Evolutionary conservation across 495 filamentous ascomycete species (phyloP).

Genomic region (Collariella sp.): DNA sequence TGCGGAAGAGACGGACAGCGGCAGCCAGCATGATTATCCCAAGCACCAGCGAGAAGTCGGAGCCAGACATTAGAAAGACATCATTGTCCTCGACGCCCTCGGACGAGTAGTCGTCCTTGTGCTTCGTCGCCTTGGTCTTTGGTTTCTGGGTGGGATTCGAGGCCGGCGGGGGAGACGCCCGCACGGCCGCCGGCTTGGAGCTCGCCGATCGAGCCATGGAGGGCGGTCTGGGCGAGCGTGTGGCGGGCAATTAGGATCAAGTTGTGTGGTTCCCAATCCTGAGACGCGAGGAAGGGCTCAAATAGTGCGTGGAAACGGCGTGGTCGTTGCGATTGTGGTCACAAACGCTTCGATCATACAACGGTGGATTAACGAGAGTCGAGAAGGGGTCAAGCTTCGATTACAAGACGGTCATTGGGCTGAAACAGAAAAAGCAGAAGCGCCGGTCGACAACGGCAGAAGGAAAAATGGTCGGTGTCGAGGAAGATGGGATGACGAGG

Average conservation of each 20-base stretch:
- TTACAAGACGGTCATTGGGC: slow-evolving; percentile 35
- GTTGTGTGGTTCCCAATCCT: slow-evolving; percentile 7
- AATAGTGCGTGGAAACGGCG: neutral
- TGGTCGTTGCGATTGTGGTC: neutral
- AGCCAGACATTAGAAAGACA: slow-evolving; percentile 62
- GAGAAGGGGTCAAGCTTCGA: slow-evolving; percentile 31
- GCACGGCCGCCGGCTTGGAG: slow-evolving; percentile 34
- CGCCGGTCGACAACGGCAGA: slow-evolving; percentile 30
- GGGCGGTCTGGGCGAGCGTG: slow-evolving; percentile 1
- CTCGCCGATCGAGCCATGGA: slow-evolving; percentile 36
- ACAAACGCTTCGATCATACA: slow-evolving; percentile 10
- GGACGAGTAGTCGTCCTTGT: slow-evolving; percentile 50
- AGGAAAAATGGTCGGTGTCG: slow-evolving; percentile 18
- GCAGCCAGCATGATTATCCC: slow-evolving; percentile 66
- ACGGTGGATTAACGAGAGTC: slow-evolving; percentile 38
- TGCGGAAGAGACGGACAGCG: slow-evolving; percentile 81
- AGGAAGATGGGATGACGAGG: slow-evolving; percentile 4
- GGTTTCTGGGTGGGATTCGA: slow-evolving; percentile 14
- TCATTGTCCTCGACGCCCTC: slow-evolving; percentile 62
- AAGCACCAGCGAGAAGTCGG: slow-evolving; percentile 70
- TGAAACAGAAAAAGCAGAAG: slow-evolving; percentile 19
- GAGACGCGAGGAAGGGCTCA: slow-evolving; percentile 2
- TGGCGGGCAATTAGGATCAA: slow-evolving; percentile 13
- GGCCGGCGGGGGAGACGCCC: slow-evolving; percentile 18
- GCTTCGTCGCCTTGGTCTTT: slow-evolving; percentile 29